phyloP scores from a whole-genome alignment of 306 rosid genomes.

The Cicer pinnatifidum region DNA sequence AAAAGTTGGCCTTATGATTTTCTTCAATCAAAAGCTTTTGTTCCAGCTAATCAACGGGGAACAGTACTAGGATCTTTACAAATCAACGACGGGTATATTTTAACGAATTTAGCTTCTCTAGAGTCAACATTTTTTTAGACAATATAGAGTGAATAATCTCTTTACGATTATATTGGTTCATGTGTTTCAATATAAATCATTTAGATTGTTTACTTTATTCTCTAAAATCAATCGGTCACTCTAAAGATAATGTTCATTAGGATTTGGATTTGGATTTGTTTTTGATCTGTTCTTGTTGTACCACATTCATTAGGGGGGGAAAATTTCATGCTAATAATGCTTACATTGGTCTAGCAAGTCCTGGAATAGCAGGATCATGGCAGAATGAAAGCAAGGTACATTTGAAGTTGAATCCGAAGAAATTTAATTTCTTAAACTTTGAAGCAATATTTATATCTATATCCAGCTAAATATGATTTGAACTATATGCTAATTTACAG shows the following conservation, averaged over 20 bases:
- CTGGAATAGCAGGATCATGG: slow-evolving; percentile 80
- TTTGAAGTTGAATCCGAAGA: background rate
- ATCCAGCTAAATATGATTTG: background rate
- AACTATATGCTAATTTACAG: slow-evolving; percentile 43
- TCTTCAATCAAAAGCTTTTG: slow-evolving; percentile 59
- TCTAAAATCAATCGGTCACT: too few species aligned
- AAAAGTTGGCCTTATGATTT: slow-evolving; percentile 78
- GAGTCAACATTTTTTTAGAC: background rate
- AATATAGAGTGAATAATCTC: background rate
- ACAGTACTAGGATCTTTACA: slow-evolving; percentile 52
- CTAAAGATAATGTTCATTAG: too few species aligned
- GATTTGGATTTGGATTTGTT: too few species aligned
- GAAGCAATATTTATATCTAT: background rate
- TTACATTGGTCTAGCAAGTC: slow-evolving; percentile 69
- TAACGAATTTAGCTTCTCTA: background rate
- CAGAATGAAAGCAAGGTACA: slow-evolving; percentile 77
- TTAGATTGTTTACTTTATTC: background rate
- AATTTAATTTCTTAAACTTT: slow-evolving; percentile 23
- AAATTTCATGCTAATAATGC: slow-evolving; percentile 50
- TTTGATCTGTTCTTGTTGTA: background rate
- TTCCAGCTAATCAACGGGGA: slow-evolving; percentile 62
- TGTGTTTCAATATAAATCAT: background rate
- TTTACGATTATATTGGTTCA: background rate
- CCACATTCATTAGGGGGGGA: slow-evolving; percentile 33
- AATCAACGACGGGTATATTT: slow-evolving; percentile 61